Evolutionary conservation across 257 asterid genomes (phyloP).

Genomic region (Primulina huaijiensis): DNA sequence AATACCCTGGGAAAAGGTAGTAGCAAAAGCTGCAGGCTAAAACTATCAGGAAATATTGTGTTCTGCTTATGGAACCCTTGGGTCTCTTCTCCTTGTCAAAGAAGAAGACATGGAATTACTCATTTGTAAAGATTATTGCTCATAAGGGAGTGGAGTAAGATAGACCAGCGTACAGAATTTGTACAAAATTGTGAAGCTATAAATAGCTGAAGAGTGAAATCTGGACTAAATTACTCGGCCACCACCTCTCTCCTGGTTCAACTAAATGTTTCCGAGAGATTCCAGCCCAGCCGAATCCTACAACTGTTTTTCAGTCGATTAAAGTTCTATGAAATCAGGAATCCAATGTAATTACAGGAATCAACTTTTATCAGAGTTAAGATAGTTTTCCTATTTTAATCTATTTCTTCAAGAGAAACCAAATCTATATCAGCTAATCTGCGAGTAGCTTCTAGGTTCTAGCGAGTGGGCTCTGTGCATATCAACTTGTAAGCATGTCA

Average conservation of each 20-base stretch:
- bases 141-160: not conserved
- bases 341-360: not conserved
- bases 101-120: not conserved
- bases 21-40: slow-evolving; percentile 35
- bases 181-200: not conserved
- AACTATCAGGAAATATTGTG: slow-evolving; percentile 46
- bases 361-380: not conserved
- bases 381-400: not conserved
- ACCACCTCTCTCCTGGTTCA: slow-evolving; percentile 68
- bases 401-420: not conserved
- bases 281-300: slow-evolving; percentile 73
- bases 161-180: not conserved
- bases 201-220: slow-evolving; percentile 57
- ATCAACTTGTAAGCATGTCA: not conserved
- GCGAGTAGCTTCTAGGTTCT: slow-evolving; percentile 8
- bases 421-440: slow-evolving; percentile 22
- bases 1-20: slow-evolving; percentile 38
- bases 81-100: slow-evolving; percentile 40
- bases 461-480: not conserved
- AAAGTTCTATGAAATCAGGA: not conserved
- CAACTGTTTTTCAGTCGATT: slow-evolving; percentile 25
- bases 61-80: slow-evolving; percentile 32
- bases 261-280: slow-evolving; percentile 43
- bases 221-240: slow-evolving; percentile 50
- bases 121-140: not conserved